A percentile compares a stretch with the other conserved stretches of the same genome.
Conservation (phyloP, 176 grass and related monocot genomes). For the Poa annua region DNA sequence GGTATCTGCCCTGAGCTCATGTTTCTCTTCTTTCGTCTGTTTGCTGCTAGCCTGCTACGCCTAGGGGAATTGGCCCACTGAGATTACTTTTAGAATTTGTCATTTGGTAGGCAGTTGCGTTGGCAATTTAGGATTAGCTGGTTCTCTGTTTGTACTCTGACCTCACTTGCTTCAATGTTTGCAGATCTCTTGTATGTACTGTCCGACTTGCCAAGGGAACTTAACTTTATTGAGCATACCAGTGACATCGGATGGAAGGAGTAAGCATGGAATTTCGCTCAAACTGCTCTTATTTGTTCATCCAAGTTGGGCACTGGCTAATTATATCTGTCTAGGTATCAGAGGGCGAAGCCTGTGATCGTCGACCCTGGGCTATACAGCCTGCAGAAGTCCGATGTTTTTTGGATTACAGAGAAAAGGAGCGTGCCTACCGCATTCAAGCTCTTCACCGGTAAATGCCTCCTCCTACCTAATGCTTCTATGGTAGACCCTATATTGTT, state of each 20-base stretch:
- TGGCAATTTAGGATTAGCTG: constrained; percentile 8
- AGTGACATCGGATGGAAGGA: constrained; percentile 99
- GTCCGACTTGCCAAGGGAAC: constrained; percentile 78
- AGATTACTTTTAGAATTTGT: constrained; percentile 24
- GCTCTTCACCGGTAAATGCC: constrained; percentile 87
- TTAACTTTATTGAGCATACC: constrained; percentile 97
- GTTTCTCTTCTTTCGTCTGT: constrained; percentile 1
- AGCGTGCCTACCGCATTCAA: constrained; percentile 96
- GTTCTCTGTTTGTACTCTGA: constrained; percentile 19
- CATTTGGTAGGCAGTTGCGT: not conserved
- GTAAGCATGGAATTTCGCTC: constrained; percentile 53
- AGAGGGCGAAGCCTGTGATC: constrained; percentile 96
- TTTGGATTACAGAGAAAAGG: constrained; percentile 93
- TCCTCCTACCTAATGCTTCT: not conserved
- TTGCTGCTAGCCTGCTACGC: not conserved
- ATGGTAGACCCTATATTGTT: not conserved
- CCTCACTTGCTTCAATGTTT: constrained; percentile 13
- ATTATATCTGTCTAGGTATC: constrained; percentile 62
- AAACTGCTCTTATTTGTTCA: constrained; percentile 28
- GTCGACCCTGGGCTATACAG: constrained; percentile 95
- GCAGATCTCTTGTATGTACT: constrained; percentile 82
- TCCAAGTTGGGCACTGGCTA: constrained; percentile 19
- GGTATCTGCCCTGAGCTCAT: not conserved
- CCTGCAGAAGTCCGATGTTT: constrained; percentile 86
- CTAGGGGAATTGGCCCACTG: constrained; percentile 1